Evolutionary conservation across 495 filamentous ascomycete species (phyloP), one percentile per base, ranked within the genome.

Genomic region (Ramalina intermedia): DNA sequence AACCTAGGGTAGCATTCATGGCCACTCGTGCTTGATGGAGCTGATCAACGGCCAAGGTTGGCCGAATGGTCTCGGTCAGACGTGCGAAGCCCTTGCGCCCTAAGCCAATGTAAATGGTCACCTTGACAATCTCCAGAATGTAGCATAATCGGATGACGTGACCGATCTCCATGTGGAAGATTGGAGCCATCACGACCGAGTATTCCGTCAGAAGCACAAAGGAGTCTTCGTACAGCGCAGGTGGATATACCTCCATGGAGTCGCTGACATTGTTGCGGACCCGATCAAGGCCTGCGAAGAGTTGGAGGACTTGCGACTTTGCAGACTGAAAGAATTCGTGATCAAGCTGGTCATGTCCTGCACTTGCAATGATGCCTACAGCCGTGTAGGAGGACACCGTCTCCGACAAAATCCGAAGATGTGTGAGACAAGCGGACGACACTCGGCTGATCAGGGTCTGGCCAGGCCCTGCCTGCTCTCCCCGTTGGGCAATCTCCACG

Each of bases 61-160:
- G 29, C 29, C 29, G 29, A 33, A 13, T 2, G 29, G 29, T 13
- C 29, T 33, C 8, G 29, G 29, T 7, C 29, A 33, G 29, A 33
- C 29, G 5, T 33, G 2, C 8, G 29, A 33, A 33, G 7, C 12
- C 29, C 29, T 33, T 7, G 29, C 29, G 12, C 12, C 29, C 29
- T 33, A 11, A 33, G 29, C 29, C 71, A 46, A 71, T 62, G 5
- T 67, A 70, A 23, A 82, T 52, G 38, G 74, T 66, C 3, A 87
- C 83, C 65, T 94, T 91, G 39, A 88, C 79, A 39, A 96, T 76
- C 65, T 99, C 90, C 24, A 86, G 85, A 36, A 93, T 72, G 59
- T 94, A 96, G 68, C 91, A 96, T 48, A 96, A 73, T 12, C 84
- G 84, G 26, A 96, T 66, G 14, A 96, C 57, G 65, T 94, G 85